Evolutionary conservation across 345 rosid species (phyloP), one percentile per base, ranked within the genome.

Genomic region (Citropsis articulata): DNA sequence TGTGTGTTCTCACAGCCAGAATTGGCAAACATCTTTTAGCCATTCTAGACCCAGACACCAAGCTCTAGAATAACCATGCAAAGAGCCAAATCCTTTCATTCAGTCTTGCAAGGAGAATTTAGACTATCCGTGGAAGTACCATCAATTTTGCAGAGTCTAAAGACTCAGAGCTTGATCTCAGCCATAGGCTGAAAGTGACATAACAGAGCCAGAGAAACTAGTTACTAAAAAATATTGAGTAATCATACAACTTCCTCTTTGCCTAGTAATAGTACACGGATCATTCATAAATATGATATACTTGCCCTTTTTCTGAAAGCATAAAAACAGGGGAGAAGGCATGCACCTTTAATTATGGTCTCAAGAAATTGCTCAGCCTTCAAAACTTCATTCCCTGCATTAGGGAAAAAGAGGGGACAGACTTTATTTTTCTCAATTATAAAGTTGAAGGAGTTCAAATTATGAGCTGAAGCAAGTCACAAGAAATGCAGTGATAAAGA

Each of bases 351-450:
- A 75, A 94, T 94, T 72, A 91, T 55, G 19, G 87, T 80, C 87
- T 94, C 97, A 28, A 94, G 93, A 81, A 92, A 89, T 75, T 82
- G 82, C 88, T 90, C 97, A 3, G 88, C 87, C 83, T 90, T 92
- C 82, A 94, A 83, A 68, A 89, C 82, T 84, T 92, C 91, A 48
- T 90, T 81, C 72, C 92, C 98, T 94, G 90, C 81, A 78, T 75
- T 76, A 64, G 45, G 72, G 72, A 77, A 73, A 25, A 69, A 57
- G 48, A 55, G 10, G 25, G 48, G 22, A 19, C 22, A 53, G 57
- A 53, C 0, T 18, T 16, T 16, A 50, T 16, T 50, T 33, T n/a
- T 10, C 16, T 10, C 4, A 42, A 42, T 42, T 36, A 36, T 36
- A 36, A 42, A 42, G 10, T 42, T 42, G 14, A 27, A 53, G 80